Percentiles rank a stretch among this genome's conserved stretches.
These are phyloP conservation scores for Apophysomyces variabilis DNA, from an alignment of 371 early-diverging fungal species.

Conservation along the genomic window DNA sequence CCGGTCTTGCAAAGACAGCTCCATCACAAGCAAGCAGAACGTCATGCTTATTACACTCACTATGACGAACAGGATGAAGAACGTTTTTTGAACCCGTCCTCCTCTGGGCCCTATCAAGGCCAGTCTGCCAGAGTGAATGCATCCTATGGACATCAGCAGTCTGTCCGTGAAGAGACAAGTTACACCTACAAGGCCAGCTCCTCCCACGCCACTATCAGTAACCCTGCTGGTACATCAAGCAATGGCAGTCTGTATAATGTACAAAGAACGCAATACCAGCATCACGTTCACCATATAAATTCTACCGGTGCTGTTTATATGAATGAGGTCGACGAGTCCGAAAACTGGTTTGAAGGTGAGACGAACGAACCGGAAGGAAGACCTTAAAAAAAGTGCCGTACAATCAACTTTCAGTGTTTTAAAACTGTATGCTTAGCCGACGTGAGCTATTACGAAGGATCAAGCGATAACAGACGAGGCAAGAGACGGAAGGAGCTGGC, in stretches of 20 bases:
- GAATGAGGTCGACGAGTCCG: constrained; percentile 26
- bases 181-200: constrained; percentile 4
- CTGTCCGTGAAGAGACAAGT: constrained; percentile 1
- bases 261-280: constrained; percentile 13
- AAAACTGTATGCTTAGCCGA: constrained; percentile 7
- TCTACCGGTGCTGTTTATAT: constrained; percentile 10
- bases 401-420: neutral
- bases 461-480: constrained; percentile 36
- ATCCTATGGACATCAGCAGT: constrained; percentile 1
- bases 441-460: constrained; percentile 14
- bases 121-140: constrained; percentile 6
- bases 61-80: constrained; percentile 10
- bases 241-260: neutral
- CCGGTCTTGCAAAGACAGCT: constrained; percentile 18
- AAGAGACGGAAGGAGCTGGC: constrained; percentile 46
- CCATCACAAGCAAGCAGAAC: constrained; percentile 7
- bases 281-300: constrained; percentile 16
- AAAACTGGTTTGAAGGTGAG: constrained; percentile 29
- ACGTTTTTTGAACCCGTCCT: constrained; percentile 10
- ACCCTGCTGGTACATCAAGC: neutral
- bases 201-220: constrained; percentile 3
- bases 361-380: constrained; percentile 3
- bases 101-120: constrained; percentile 4
- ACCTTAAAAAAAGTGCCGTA: constrained; percentile 2
- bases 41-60: constrained; percentile 9